phyloP scores from a whole-genome alignment of 2,329 filamentous ascomycete genomes.

The Nemania serpens region DNA sequence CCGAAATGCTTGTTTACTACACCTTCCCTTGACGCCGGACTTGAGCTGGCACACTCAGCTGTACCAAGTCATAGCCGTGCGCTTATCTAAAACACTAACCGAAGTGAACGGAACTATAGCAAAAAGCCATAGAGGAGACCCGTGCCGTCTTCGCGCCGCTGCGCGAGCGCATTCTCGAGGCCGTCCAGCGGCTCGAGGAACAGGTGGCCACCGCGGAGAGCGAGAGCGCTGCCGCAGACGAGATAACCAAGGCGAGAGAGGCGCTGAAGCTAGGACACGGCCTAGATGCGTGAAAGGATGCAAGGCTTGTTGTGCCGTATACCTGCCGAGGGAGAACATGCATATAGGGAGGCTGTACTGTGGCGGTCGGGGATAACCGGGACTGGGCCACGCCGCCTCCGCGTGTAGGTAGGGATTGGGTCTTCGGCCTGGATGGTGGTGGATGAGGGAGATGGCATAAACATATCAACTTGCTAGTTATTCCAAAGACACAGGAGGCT shows the following conservation, averaged over 20 bases:
- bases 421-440: neutral
- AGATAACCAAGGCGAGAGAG: slow-evolving; percentile 61
- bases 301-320: neutral
- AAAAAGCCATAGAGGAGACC: slow-evolving; percentile 83
- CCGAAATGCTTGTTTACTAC: no score
- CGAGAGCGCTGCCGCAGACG: slow-evolving; percentile 51
- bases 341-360: neutral
- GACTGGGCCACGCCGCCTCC: neutral
- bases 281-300: slow-evolving; percentile 34
- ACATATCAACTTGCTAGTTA: neutral
- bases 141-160: slow-evolving; percentile 79
- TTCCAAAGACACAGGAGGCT: neutral
- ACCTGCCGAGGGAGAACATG: slow-evolving; percentile 1
- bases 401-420: neutral
- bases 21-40: no score
- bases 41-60: no score
- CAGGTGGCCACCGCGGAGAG: slow-evolving; percentile 69
- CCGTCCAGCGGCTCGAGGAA: slow-evolving; percentile 74
- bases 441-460: neutral
- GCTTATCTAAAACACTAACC: no score
- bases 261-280: slow-evolving; percentile 56
- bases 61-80: no score
- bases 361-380: neutral
- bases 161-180: slow-evolving; percentile 70
- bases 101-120: slow-evolving; percentile 51